Conservation (phyloP, 768 basidiomycete species). For the Mycena latifolia region DNA sequence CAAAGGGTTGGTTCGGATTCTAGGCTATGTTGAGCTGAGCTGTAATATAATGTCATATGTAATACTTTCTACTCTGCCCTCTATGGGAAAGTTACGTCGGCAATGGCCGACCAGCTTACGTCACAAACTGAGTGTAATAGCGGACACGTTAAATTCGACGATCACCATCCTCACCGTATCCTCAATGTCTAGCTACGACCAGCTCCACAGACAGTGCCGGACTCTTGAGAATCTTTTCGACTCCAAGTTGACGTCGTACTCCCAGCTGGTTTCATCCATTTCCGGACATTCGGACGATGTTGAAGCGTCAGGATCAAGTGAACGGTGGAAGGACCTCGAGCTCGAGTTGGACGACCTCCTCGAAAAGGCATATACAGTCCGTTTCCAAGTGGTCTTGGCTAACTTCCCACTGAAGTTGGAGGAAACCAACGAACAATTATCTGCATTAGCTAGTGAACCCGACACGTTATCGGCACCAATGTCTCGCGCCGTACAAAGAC, state of each 20-base stretch:
- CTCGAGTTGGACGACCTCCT: constrained; percentile 88
- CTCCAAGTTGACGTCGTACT: constrained; percentile 90
- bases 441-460: constrained; percentile 73
- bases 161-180: neutral
- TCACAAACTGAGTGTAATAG: too few relatives aligned
- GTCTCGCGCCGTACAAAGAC: constrained; percentile 90
- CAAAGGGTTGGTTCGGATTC: constrained; percentile 77
- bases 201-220: constrained; percentile 90
- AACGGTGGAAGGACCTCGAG: constrained; percentile 88
- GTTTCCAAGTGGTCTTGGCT: constrained; percentile 19
- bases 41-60: neutral
- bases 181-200: constrained; percentile 87
- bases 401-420: constrained; percentile 67
- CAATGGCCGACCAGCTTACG: too few relatives aligned
- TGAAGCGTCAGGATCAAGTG: constrained; percentile 76
- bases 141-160: too few relatives aligned
- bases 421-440: constrained; percentile 88
- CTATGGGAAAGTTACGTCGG: too few relatives aligned
- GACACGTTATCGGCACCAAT: constrained; percentile 85
- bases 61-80: too few relatives aligned
- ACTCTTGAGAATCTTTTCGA: constrained; percentile 95
- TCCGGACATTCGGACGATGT: constrained; percentile 68
- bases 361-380: constrained; percentile 71
- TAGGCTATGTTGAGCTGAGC: constrained; percentile 36
- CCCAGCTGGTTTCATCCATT: constrained; percentile 82